Conservation (phyloP, 2,329 filamentous ascomycete species). For the Coniochaeta hoffmannii region DNA sequence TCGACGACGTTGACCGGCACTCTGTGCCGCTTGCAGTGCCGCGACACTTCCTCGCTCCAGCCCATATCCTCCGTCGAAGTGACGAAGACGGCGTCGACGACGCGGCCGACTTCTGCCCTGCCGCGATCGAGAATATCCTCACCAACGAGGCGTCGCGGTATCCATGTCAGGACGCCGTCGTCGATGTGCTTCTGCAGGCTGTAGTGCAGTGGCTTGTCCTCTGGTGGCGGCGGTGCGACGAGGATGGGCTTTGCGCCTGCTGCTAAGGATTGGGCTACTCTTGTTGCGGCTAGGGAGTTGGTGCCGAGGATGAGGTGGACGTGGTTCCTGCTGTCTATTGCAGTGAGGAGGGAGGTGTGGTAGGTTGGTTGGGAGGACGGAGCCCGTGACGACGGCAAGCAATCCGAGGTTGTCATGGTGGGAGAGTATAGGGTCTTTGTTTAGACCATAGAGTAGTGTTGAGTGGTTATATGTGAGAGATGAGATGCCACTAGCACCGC, state of each 20-base stretch:
- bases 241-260: constrained; percentile 77
- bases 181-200: constrained; percentile 57
- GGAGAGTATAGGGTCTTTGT: background rate
- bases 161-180: constrained; percentile 58
- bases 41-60: constrained; percentile 56
- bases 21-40: constrained; percentile 66
- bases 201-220: constrained; percentile 40
- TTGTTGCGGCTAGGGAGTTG: constrained; percentile 77
- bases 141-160: constrained; percentile 59
- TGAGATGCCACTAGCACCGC: constrained; percentile 4
- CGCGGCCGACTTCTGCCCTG: constrained; percentile 65
- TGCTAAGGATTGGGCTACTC: constrained; percentile 71
- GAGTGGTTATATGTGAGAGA: background rate
- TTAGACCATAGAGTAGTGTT: background rate
- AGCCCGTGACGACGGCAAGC: background rate
- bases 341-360: constrained; percentile 56
- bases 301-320: constrained; percentile 81
- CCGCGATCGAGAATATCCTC: constrained; percentile 68
- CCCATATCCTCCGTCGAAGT: constrained; percentile 48
- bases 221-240: constrained; percentile 51
- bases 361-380: constrained; percentile 13
- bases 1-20: constrained; percentile 94
- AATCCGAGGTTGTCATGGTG: background rate
- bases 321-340: constrained; percentile 61
- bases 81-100: constrained; percentile 91